Conservation (phyloP, 768 basidiomycete species). For the Leccinum subgranulosum region DNA sequence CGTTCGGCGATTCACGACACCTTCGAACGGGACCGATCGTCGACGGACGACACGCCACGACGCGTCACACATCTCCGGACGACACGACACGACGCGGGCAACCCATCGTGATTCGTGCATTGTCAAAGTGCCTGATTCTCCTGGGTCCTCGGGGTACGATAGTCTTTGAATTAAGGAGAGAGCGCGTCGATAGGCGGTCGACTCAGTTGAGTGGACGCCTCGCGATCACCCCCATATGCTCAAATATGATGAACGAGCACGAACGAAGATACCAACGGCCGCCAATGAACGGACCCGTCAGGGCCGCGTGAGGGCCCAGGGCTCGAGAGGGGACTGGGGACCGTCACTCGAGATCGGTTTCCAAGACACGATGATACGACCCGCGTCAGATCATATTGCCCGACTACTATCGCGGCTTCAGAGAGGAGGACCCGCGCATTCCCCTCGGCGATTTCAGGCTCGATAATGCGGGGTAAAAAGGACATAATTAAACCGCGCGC, state of each 20-base stretch:
- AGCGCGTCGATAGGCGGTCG: not conserved
- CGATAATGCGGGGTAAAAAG: not conserved
- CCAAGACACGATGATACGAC: not conserved
- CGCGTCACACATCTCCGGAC: too few relatives aligned
- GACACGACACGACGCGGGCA: not conserved
- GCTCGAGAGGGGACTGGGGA: not conserved
- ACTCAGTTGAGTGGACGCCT: slow-evolving; percentile 6
- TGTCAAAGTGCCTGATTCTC: slow-evolving; percentile 53
- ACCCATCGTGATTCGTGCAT: slow-evolving; percentile 53
- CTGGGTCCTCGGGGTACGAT: slow-evolving; percentile 3
- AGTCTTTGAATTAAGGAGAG: not conserved
- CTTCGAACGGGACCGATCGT: not conserved
- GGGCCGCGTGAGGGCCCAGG: too few relatives aligned
- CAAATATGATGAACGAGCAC: not conserved
- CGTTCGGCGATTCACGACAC: slow-evolving; percentile 52
- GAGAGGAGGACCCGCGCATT: not conserved
- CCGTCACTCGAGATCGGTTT: not conserved
- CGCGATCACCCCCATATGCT: not conserved
- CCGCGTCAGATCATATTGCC: not conserved
- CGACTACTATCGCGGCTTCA: not conserved
- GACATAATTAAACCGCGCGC: not conserved
- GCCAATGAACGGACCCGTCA: not conserved
- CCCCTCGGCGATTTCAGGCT: not conserved
- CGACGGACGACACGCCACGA: not conserved
- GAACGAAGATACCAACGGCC: not conserved